Base-by-base conservation (phyloP, 352 stramenopile species). In the Phytopythium kandeliae region DNA sequence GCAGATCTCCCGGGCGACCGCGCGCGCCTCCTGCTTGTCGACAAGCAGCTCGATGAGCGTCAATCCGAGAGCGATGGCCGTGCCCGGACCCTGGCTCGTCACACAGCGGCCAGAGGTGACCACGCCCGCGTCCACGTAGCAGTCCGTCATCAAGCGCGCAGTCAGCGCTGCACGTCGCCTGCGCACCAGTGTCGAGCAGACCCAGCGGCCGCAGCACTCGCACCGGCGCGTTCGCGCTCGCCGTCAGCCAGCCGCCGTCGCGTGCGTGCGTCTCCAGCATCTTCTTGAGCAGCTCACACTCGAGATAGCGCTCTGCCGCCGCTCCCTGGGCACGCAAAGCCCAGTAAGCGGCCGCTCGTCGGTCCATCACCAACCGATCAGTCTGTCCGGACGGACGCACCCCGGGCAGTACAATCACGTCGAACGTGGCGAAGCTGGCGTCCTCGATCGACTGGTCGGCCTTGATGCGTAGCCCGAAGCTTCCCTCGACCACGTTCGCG, bases 361-460 rank as follows among this genome's bases (percentile, higher is more conserved):
- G n/a, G n/a, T n/a, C n/a, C n/a, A n/a, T n/a, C n/a, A n/a, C n/a
- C n/a, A n/a, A n/a, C n/a, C n/a, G n/a, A n/a, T n/a, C n/a, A n/a
- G n/a, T n/a, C 25, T 2, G 36, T 0, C 5, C 0, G 40, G 13
- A 25, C 17, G 8, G 48, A 60, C 63, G 21, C 59, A 89, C 80
- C 38, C 80, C 80, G 28, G 81, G 81, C 16, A 92, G 43, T 28
- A 86, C 78, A 21, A 92, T 84, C 24, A 92, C 50, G 25, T 89
- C 78, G 54, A 73, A 90, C 33, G 43, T 67, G 31, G 72, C 64
- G 48, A 79, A 78, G 53, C 75, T 75, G 57, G 73, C 82, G 47
- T 87, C 74, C 47, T 84, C 77, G 26, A 92, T 81, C 11, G 72
- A 35, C 38, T 86, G 78, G 26, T 84, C 56, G 17, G 76, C 77